Conservation (phyloP, 495 filamentous ascomycete genomes). For the Neurospora hispaniola region DNA sequence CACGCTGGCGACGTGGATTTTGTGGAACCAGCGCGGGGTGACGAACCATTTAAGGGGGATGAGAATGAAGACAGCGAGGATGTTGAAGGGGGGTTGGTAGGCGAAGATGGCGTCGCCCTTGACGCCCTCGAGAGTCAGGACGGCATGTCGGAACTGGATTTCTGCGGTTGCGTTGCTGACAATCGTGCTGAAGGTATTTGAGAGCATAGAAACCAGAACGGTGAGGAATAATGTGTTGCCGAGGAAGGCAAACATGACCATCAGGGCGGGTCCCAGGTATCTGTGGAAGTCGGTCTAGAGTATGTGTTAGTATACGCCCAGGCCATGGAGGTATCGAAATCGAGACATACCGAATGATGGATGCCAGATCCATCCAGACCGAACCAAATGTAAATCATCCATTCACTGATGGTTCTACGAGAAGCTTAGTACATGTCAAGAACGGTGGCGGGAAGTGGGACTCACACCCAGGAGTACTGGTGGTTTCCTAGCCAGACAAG, state of each 20-base stretch:
- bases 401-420: slow-evolving; percentile 54
- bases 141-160: slow-evolving; percentile 59
- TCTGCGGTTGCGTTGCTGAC: slow-evolving; percentile 54
- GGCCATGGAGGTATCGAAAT: not conserved
- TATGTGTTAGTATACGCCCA: not conserved
- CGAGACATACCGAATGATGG: slow-evolving; percentile 39
- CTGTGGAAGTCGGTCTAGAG: slow-evolving; percentile 48
- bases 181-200: slow-evolving; percentile 59
- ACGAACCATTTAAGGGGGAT: slow-evolving; percentile 56
- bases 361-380: slow-evolving; percentile 66
- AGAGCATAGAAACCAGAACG: slow-evolving; percentile 65
- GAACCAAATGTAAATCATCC: slow-evolving; percentile 80
- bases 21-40: slow-evolving; percentile 65
- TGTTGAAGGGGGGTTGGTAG: slow-evolving; percentile 64
- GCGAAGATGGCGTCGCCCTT: slow-evolving; percentile 65
- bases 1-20: slow-evolving; percentile 57
- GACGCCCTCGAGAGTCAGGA: slow-evolving; percentile 66
- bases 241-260: slow-evolving; percentile 62
- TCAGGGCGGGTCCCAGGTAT: slow-evolving; percentile 55
- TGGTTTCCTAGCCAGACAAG: slow-evolving; percentile 53
- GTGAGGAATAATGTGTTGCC: slow-evolving; percentile 71
- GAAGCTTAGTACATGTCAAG: not conserved
- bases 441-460: not conserved
- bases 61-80: slow-evolving; percentile 52
- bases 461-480: slow-evolving; percentile 33